Base-by-base conservation (phyloP, 257 asterid species). In the Solanum appendiculatum region DNA sequence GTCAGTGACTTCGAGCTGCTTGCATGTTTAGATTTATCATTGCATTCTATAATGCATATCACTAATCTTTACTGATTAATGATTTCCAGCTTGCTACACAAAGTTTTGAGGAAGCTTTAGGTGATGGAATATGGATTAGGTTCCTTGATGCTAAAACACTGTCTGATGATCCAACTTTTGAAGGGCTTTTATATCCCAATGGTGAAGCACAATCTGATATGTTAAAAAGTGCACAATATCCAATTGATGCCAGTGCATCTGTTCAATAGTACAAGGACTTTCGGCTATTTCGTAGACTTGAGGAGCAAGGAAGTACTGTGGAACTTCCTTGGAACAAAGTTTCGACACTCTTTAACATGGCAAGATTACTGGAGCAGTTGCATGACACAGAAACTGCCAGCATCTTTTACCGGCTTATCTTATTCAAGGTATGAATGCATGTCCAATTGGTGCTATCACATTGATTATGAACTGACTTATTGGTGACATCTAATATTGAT, bases 301-400 rank as follows among this genome's bases (percentile, higher is more conserved):
- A 97, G 91, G 98, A 92, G 83, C 96, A 91, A 85, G 98, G 97
- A 64, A 77, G 90, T 85, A 56, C 93, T 84, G 92, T 93, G 88
- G 98, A 96, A 92, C 95, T 97, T 86, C 99, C 97, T 74, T 97
- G 97, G 94, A 88, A 89, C 92, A 97, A 96, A 93, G 97, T 97
- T 87, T 93, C 99, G 39, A 88, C 93, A 44, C 86, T 96, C 54
- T 97, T 97, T 92, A 97, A 97, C 93, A 91, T 95, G 87, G 98
- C 98, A 88, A 89, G 98, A 88, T 94, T 97, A 82, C 87, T 92
- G 89, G 99, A 97, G 94, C 99, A 95, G 93, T 87, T 91, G 89
- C 94, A 96, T 90, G 90, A 90, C 86, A 92, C 94, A 87, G 99
- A 97, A 91, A 92, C 93, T 69, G 98, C 99, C 60, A 92, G 95